Evolutionary conservation across 2,329 filamentous ascomycete species (phyloP), one percentile per base, ranked within the genome.

Genomic region (Aspergillus arachidicola): DNA sequence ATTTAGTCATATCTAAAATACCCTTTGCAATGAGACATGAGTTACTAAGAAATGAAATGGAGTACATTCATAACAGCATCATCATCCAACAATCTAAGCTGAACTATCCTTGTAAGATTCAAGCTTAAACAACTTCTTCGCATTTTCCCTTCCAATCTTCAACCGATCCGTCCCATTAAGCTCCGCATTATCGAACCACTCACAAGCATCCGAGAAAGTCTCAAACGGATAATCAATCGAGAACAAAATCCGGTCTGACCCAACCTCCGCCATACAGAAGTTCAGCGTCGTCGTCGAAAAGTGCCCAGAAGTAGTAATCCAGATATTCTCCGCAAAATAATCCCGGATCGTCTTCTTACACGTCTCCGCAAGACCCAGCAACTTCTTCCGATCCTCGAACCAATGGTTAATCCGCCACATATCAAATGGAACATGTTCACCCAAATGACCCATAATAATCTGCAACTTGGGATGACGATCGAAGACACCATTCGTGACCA

Each of bases 401-500:
- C 76, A 78, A 63, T 79, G 76, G 58, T 80, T 78, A 46, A 81
- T 82, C 1, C 80, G 75, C 81, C 81, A 83, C 67, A 84, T 74
- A 61, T 84, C 81, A 64, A 83, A 83, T 1, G 82, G 82, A n/a
- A 83, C 75, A 57, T 83, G 80, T 66, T 84, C 82, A 23, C 81
- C 81, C 59, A 84, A 67, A 65, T 84, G 81, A 1, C 82, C 81
- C 6, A 84, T 71, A 59, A 84, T 80, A 45, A 84, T 68, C 67
- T 84, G 77, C 4, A 82, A 73, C 32, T 79, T 78, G 0, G 82
- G 82, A 63, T 81, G 74, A 16, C 81, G 75, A 66, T 84, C 82
- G 59, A 84, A 84, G 6, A 83, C 80, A 14, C 82, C 82, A 65
- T 83, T 83, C 10, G 80, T 83, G 1, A 83, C 78, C 76, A 84